phyloP scores from a whole-genome alignment of 768 basidiomycete genomes.

The Tulasnella sp. region DNA sequence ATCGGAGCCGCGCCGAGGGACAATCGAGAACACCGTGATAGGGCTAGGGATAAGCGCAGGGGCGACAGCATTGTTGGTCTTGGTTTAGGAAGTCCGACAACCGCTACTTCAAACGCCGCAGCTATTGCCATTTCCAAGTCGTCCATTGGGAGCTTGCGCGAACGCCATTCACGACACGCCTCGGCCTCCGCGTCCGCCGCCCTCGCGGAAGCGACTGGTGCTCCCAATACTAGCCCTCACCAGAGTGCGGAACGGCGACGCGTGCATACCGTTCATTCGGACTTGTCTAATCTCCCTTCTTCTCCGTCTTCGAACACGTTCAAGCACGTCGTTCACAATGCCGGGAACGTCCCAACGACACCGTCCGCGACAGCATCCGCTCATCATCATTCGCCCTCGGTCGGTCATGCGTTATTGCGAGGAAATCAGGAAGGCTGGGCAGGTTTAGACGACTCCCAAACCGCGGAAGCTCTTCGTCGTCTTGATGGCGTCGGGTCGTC shows the following conservation, averaged over 20 bases:
- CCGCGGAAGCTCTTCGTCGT: conserved; percentile 84
- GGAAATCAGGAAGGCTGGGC: conserved; percentile 82
- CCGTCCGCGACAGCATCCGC: conserved; percentile 30
- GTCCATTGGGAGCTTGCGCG: background rate
- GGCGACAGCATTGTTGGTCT: conserved; percentile 10
- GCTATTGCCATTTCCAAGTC: background rate
- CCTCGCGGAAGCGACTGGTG: background rate
- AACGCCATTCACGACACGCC: conserved; percentile 46
- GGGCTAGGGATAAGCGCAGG: conserved; percentile 14
- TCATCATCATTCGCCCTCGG: conserved; percentile 24
- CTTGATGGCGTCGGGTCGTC: conserved; percentile 62
- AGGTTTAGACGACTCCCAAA: conserved; percentile 75
- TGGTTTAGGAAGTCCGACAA: conserved; percentile 3
- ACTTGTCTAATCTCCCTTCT: conserved; percentile 84
- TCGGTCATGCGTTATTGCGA: conserved; percentile 73
- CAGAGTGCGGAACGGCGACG: conserved; percentile 35
- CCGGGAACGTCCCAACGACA: conserved; percentile 37
- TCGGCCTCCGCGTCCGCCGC: conserved; percentile 33
- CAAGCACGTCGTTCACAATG: conserved; percentile 43
- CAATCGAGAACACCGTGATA: conserved; percentile 6
- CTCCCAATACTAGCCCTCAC: background rate
- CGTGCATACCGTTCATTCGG: conserved; percentile 42
- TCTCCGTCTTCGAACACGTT: conserved; percentile 87
- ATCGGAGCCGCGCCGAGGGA: conserved; percentile 27
- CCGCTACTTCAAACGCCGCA: background rate